These are phyloP conservation scores for Phallus indusiatus DNA, from an alignment of 768 basidiomycete genomes.

Conservation along the genomic window DNA sequence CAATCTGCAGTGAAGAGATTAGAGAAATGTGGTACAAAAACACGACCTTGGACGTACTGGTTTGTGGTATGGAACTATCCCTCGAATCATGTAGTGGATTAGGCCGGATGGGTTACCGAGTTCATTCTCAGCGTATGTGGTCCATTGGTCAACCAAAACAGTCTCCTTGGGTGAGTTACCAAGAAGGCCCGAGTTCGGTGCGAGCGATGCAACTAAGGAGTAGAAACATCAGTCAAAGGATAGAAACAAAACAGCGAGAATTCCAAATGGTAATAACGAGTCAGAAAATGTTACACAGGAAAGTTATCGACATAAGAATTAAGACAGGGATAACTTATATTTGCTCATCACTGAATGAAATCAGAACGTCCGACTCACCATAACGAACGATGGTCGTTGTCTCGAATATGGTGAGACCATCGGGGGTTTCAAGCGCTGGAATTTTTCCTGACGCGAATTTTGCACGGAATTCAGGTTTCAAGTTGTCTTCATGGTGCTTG, in stretches of 20 bases:
- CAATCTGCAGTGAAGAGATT: conserved; percentile 35
- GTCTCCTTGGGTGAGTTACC: conserved; percentile 54
- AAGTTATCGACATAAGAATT: conserved; percentile 47
- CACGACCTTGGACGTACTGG: conserved; percentile 38
- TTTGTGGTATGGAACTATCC: conserved; percentile 71
- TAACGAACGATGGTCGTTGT: conserved; percentile 75
- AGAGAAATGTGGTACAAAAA: neutral
- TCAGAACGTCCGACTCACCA: conserved; percentile 48
- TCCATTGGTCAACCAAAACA: conserved; percentile 82
- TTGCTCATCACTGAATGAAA: conserved; percentile 30
- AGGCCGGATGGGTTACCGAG: conserved; percentile 32
- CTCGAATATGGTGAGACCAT: conserved; percentile 78
- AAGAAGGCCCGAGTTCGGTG: conserved; percentile 72
- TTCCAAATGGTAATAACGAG: neutral
- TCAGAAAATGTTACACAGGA: conserved; percentile 26
- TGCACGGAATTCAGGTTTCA: conserved; percentile 53
- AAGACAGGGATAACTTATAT: conserved; percentile 69
- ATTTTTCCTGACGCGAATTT: conserved; percentile 83
- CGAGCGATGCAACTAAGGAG: conserved; percentile 57
- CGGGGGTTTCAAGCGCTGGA: conserved; percentile 66
- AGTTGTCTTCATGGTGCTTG: conserved; percentile 56
- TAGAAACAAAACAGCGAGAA: neutral
- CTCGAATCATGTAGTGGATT: conserved; percentile 34
- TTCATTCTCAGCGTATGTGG: conserved; percentile 63
- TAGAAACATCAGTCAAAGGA: conserved; percentile 11